Evolutionary conservation across 805 yeast species (phyloP), one percentile per base, ranked within the genome.

Genomic region (Candida germanica): DNA sequence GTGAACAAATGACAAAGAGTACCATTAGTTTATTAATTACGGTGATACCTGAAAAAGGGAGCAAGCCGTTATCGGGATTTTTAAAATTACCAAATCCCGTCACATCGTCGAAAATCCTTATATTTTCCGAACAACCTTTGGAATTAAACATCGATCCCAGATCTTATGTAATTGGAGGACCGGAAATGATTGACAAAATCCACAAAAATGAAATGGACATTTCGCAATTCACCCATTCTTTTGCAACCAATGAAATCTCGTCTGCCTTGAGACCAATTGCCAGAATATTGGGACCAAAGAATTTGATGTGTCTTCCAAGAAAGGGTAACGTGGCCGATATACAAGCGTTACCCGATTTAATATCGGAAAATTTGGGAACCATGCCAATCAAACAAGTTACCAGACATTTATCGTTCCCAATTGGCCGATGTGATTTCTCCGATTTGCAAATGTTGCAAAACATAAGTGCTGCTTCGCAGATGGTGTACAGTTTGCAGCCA

Each of bases 281-380:
- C n/a, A 77, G 88, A 52, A 65, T 74, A 8, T 71, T 93, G 49
- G 98, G 98, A 40, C 95, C 95, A 21, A 79, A 72, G 52, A 95
- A 95, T 16, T 71, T 93, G 48, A 82, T 89, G 85, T 98, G 98
- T 31, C 73, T 75, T 29, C 80, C 75, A 10, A 88, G 87, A 64
- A 83, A 80, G 54, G 95, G 95, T 12, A 88, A 96, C 1, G 93
- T 91, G 6, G 47, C 41, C 10, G 32, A 26, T 4, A 66, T 83
- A 1, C 74, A 76, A n/a, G 78, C 87, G 49, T 63, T 87, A 20
- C 65, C 64, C 14, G 57, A 58, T 6, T 61, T 82, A 39, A 70
- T 89, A 40, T 52, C 59, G 24, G 62, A 68, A 6, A 77, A 79
- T 33, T 61, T 78, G 29, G 93, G 93, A 20, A 75, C 85, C 26